Evolutionary conservation across 2,329 filamentous ascomycete genomes (phyloP).

Genomic region (Beauveria sp.): DNA sequence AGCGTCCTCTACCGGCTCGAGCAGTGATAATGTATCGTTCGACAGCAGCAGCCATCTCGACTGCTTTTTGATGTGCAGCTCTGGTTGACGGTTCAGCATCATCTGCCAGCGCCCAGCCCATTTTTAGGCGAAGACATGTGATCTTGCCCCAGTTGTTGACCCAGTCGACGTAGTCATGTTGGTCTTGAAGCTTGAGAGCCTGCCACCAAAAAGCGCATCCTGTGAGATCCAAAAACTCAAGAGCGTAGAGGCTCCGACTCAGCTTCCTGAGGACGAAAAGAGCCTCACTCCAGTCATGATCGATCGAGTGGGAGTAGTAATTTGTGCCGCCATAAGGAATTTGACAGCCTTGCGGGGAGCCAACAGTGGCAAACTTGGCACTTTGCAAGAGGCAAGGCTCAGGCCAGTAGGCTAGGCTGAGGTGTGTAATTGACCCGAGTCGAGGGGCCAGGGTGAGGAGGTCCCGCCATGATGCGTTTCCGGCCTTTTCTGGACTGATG

Average conservation of each 20-base stretch:
- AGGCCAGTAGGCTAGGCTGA: conserved; percentile 57
- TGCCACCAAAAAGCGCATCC: conserved; percentile 50
- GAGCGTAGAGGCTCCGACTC: conserved; percentile 45
- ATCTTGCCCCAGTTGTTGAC: conserved; percentile 46
- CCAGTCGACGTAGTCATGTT: conserved; percentile 47
- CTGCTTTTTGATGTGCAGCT: conserved; percentile 27
- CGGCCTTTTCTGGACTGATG: conserved; percentile 27
- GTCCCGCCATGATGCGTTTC: conserved; percentile 48
- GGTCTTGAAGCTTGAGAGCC: conserved; percentile 35
- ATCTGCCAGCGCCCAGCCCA: conserved; percentile 33
- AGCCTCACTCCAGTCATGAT: conserved; percentile 53
- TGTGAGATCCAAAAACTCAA: conserved; percentile 55
- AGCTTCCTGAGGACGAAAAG: conserved; percentile 47
- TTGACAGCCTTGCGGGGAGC: conserved; percentile 33
- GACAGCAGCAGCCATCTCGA: conserved; percentile 32
- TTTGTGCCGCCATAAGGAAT: conserved; percentile 49
- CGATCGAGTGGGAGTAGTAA: conserved; percentile 49
- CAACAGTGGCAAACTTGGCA: conserved; percentile 40
- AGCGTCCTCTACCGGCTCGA: conserved; percentile 40
- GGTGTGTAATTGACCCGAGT: conserved; percentile 48
- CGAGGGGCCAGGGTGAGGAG: conserved; percentile 47
- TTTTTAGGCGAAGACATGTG: conserved; percentile 34
- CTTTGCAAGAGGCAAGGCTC: conserved; percentile 50
- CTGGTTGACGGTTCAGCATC: conserved; percentile 27
- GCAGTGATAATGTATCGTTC: conserved; percentile 40